phyloP scores from a whole-genome alignment of 805 yeast genomes.

The Groenewaldozyma salmanticensis region DNA sequence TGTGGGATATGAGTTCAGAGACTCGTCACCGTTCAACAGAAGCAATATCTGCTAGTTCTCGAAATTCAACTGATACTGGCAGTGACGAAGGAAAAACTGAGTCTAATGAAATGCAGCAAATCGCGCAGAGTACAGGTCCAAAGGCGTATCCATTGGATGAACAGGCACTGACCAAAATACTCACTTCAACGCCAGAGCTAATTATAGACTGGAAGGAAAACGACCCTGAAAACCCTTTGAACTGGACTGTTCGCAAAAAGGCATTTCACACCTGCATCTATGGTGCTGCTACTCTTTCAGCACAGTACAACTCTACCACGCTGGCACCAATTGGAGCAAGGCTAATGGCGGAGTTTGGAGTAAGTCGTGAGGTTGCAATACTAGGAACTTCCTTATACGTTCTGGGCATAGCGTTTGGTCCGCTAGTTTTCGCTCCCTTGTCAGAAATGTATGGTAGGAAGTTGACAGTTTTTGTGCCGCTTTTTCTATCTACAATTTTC shows the following conservation, averaged over 20 bases:
- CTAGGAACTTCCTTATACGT: conserved; percentile 51
- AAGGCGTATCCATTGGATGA: too few relatives aligned
- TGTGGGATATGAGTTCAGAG: too few relatives aligned
- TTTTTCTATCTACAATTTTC: conserved; percentile 32
- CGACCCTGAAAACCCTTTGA: conserved; percentile 47
- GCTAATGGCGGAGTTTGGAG: conserved; percentile 31
- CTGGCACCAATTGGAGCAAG: conserved; percentile 31
- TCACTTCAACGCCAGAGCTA: too few relatives aligned
- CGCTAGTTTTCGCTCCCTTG: conserved; percentile 54
- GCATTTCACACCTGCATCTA: conserved; percentile 31
- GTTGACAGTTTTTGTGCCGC: conserved; percentile 36
- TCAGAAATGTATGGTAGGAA: conserved; percentile 46
- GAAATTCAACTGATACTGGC: too few relatives aligned
- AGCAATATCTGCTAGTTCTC: too few relatives aligned
- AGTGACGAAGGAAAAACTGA: too few relatives aligned
- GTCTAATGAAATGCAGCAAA: too few relatives aligned
- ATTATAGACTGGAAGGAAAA: conserved; percentile 31
- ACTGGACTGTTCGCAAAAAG: conserved; percentile 39
- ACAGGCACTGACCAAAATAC: too few relatives aligned
- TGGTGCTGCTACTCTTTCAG: conserved; percentile 34
- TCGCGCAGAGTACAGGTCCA: too few relatives aligned
- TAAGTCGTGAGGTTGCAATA: conserved; percentile 39
- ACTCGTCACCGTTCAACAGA: too few relatives aligned
- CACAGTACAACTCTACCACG: conserved; percentile 39
- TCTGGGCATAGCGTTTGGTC: conserved; percentile 60